Conservation (phyloP, 2,329 filamentous ascomycete species). For the Exophiala spinifera region DNA sequence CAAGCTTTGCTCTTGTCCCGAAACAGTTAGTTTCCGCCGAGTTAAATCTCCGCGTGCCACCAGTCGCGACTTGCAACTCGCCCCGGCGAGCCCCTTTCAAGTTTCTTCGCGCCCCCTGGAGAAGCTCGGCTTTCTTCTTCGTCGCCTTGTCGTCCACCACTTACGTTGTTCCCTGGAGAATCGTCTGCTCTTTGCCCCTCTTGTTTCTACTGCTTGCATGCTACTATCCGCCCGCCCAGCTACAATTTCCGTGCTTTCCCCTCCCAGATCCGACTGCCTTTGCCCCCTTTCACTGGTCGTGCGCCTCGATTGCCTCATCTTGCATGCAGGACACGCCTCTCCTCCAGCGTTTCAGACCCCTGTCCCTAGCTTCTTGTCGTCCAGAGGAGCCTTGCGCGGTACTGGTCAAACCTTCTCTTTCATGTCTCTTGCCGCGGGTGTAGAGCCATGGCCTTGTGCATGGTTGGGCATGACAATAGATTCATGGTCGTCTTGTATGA, state of each 20-base stretch:
- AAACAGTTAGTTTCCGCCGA: constrained; percentile 2
- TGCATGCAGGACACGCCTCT: constrained; percentile 8
- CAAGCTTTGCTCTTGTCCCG: constrained; percentile 19
- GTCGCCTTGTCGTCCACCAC: constrained; percentile 4
- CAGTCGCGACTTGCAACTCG: too few species aligned
- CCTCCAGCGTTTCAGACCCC: constrained; percentile 15
- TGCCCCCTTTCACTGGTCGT: background rate
- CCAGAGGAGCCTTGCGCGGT: background rate
- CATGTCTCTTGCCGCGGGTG: background rate
- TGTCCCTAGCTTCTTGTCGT: constrained; percentile 11
- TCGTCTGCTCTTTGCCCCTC: background rate
- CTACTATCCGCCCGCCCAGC: constrained; percentile 1
- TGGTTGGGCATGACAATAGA: background rate
- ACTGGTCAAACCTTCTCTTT: background rate
- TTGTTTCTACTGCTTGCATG: constrained; percentile 9
- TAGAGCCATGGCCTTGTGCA: background rate
- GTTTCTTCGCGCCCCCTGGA: too few species aligned
- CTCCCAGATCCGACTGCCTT: constrained; percentile 7
- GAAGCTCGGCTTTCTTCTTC: constrained; percentile 5
- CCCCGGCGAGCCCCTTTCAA: too few species aligned
- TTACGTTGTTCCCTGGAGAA: background rate
- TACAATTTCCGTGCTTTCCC: constrained; percentile 10
- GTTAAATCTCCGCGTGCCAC: constrained; percentile 19
- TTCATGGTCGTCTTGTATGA: too few species aligned
- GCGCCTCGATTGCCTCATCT: constrained; percentile 18